Evolutionary conservation across 202 grass and related monocot genomes (phyloP).

Genomic region (Eragrostis tef): DNA sequence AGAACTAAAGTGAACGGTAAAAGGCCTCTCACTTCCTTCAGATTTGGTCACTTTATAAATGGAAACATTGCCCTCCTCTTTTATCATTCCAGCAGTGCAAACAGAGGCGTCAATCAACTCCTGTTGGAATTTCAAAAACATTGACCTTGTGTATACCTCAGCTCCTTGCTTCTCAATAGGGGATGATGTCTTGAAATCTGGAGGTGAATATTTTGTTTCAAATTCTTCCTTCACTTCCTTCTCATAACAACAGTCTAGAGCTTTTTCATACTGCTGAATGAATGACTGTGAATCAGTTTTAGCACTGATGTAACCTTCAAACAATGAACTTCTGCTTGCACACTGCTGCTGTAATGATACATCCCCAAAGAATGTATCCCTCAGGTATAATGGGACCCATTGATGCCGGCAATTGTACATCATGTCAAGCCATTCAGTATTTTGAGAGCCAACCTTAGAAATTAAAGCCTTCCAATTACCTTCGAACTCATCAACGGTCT

Average conservation of each 20-base stretch:
- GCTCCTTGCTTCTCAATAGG: slow-evolving; percentile 69
- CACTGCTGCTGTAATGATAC: slow-evolving; percentile 63
- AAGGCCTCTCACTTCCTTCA: slow-evolving; percentile 52
- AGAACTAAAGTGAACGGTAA: slow-evolving; percentile 50
- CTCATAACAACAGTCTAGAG: slow-evolving; percentile 65
- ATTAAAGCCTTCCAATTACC: slow-evolving; percentile 71
- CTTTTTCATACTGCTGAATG: slow-evolving; percentile 65
- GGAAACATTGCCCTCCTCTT: slow-evolving; percentile 42
- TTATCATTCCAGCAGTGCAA: slow-evolving; percentile 47
- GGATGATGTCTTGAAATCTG: slow-evolving; percentile 66
- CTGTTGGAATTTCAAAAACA: slow-evolving; percentile 73
- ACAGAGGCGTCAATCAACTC: slow-evolving; percentile 57
- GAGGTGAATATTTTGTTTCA: slow-evolving; percentile 61
- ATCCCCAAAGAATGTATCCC: slow-evolving; percentile 81
- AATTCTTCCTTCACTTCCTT: slow-evolving; percentile 69
- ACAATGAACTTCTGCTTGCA: slow-evolving; percentile 68
- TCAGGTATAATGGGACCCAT: slow-evolving; percentile 84
- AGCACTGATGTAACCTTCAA: slow-evolving; percentile 56
- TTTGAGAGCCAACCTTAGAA: slow-evolving; percentile 60
- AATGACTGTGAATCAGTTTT: slow-evolving; percentile 57
- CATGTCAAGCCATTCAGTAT: slow-evolving; percentile 70
- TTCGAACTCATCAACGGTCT: slow-evolving; percentile 79
- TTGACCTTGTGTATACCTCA: slow-evolving; percentile 55
- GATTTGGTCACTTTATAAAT: slow-evolving; percentile 56
- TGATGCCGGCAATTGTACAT: slow-evolving; percentile 73